phyloP scores from a whole-genome alignment of 139 green algal genomes.

The Tetraselmis striata region DNA sequence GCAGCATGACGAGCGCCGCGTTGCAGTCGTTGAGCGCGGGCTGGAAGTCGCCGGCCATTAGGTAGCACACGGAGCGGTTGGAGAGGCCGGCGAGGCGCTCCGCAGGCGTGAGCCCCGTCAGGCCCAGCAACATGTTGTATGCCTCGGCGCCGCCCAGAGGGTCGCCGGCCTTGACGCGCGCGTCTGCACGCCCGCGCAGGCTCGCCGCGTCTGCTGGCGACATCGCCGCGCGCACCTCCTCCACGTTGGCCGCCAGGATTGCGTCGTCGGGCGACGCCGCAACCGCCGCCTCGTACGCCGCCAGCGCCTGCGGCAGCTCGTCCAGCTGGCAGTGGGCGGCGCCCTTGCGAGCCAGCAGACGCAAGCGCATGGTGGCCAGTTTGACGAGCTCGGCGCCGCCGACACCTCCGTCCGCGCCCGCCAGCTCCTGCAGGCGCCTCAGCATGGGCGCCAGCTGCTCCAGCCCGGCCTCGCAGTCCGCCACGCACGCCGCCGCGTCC shows the following conservation, averaged over 20 bases:
- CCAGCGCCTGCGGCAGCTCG: background rate
- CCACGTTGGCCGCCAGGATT: background rate
- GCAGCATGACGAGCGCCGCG: background rate
- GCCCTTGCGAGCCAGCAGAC: constrained; percentile 8
- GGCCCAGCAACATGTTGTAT: background rate
- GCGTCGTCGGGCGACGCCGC: background rate
- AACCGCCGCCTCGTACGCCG: background rate
- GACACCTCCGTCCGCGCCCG: background rate
- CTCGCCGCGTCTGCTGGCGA: background rate
- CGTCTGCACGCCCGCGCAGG: background rate
- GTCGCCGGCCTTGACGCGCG: background rate
- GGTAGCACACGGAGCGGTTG: background rate
- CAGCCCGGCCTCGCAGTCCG: constrained; percentile 41
- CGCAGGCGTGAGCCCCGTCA: background rate
- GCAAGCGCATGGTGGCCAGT: background rate
- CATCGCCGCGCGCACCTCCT: background rate
- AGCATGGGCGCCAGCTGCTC: background rate
- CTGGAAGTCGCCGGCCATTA: background rate
- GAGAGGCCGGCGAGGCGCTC: background rate
- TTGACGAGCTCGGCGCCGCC: background rate
- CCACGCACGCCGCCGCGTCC: constrained; percentile 14
- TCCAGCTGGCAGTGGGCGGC: constrained; percentile 4
- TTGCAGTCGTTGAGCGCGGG: background rate
- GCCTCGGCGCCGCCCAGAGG: background rate
- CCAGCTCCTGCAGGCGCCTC: constrained; percentile 1